Evolutionary conservation across 2,329 filamentous ascomycete species (phyloP).

Genomic region (Parascedosporium putredinis): DNA sequence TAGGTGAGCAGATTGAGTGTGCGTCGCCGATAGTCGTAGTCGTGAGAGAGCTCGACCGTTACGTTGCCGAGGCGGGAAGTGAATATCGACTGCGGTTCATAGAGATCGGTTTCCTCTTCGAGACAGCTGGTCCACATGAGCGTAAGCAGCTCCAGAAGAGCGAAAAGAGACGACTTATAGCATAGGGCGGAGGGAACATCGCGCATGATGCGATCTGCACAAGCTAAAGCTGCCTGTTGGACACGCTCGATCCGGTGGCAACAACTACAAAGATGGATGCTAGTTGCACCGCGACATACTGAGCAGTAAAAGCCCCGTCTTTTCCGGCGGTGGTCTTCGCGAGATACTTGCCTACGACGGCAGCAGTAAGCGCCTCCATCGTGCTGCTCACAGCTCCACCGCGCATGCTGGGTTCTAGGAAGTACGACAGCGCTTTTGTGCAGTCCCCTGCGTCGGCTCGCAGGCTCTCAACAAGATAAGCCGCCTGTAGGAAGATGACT

Average conservation of each 20-base stretch:
- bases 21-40: constrained; percentile 69
- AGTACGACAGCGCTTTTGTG: constrained; percentile 82
- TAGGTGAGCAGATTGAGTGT: constrained; percentile 72
- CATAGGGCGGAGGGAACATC: constrained; percentile 84
- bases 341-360: constrained; percentile 71
- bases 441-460: constrained; percentile 82
- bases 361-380: constrained; percentile 54
- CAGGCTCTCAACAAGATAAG: constrained; percentile 79
- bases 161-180: constrained; percentile 82
- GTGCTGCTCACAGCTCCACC: constrained; percentile 51
- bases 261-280: constrained; percentile 78
- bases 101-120: constrained; percentile 88
- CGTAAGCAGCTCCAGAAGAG: constrained; percentile 79
- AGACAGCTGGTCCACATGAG: constrained; percentile 94
- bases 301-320: constrained; percentile 73
- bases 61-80: constrained; percentile 68
- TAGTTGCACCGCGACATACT: constrained; percentile 81
- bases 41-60: constrained; percentile 83
- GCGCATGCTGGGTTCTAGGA: constrained; percentile 80
- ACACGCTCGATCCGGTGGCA: constrained; percentile 90
- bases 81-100: constrained; percentile 75
- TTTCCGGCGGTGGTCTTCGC: constrained; percentile 61
- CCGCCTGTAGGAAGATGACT: constrained; percentile 82
- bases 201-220: constrained; percentile 75
- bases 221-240: constrained; percentile 73